Conservation (phyloP, 495 filamentous ascomycete genomes). For the Penicillium crystallinum region DNA sequence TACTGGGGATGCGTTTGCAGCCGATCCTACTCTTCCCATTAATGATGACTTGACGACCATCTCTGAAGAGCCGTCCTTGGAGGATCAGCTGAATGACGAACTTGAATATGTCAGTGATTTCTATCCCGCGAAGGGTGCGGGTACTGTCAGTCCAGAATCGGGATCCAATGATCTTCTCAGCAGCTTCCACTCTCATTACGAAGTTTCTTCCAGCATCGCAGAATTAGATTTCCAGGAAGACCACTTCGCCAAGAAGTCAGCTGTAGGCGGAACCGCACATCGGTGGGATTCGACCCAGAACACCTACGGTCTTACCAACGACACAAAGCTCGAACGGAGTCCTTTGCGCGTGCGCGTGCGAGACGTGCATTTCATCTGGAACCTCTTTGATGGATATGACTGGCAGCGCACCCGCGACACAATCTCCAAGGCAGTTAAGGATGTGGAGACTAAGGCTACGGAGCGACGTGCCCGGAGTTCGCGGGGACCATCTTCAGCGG, state of each 20-base stretch:
- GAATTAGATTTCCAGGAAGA: conserved; percentile 70
- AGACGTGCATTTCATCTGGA: conserved; percentile 94
- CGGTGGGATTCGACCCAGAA: conserved; percentile 73
- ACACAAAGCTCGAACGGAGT: conserved; percentile 56
- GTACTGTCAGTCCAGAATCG: conserved; percentile 27
- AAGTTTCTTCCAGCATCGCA: conserved; percentile 45
- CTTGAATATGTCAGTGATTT: conserved; percentile 61
- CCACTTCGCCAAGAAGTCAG: conserved; percentile 64
- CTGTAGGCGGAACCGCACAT: conserved; percentile 62
- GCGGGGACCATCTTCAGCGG: conserved; percentile 42
- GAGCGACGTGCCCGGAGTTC: conserved; percentile 57
- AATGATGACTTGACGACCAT: conserved; percentile 10
- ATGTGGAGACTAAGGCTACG: conserved; percentile 74
- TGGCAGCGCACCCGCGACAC: conserved; percentile 84
- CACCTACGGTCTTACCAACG: conserved; percentile 61
- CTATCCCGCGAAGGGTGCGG: conserved; percentile 44
- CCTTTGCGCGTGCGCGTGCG: conserved; percentile 74
- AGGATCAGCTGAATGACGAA: conserved; percentile 44
- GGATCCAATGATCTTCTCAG: conserved; percentile 55
- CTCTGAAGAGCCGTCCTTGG: conserved; percentile 12
- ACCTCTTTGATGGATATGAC: conserved; percentile 96
- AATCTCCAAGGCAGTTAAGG: conserved; percentile 78
- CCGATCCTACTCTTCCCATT: conserved; percentile 19
- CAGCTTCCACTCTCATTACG: conserved; percentile 55
- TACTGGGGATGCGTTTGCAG: conserved; percentile 71